Evolutionary conservation across 2,329 filamentous ascomycete species (phyloP), one percentile per base, ranked within the genome.

Genomic region (Aspergillus hiratsukae): DNA sequence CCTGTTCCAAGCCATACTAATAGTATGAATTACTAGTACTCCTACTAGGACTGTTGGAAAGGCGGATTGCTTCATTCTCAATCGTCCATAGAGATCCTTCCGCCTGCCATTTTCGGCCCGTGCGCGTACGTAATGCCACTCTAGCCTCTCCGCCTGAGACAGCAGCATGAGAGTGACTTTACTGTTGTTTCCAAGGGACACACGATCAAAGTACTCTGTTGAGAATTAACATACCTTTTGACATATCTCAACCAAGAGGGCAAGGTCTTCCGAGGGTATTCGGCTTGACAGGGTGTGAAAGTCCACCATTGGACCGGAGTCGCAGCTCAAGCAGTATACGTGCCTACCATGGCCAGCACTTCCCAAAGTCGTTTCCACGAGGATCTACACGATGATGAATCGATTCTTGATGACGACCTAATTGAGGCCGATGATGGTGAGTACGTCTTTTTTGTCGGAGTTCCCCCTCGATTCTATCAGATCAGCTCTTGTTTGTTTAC

Each of bases 351-450:
- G 73, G 72, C 71, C 63, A 75, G 62, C 54, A 66, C 70, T 59
- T 68, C 75, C 51, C 68, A 72, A 49, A 75, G 75, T 57, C 78
- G 78, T 63, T 72, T 76, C 19, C 79, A 80, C 65, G 81, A 83
- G 71, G 83, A 86, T 68, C 85, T 86, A 68, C 79, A 76, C 58
- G 83, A 87, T 59, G 79, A 83, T 68, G 82, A 82, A 61, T 82
- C 85, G 56, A 78, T 83, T 58, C 76, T 87, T 60, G 84, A 88
- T 58, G 86, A 88, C 65, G 87, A 91, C 66, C 75, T 91, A 66
- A 90, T 92, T 74, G 88, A 92, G 66, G 87, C 87, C 3, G 88
- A 91, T 79, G 87, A 91, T 76, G 87, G 88, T 90, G 76, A 68
- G 69, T 60, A 52, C 23, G 6, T 3, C 27, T 11, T 5, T 17